phyloP scores from a whole-genome alignment of 1,139 yeast species.

The Barnettozyma hawaiiensis region DNA sequence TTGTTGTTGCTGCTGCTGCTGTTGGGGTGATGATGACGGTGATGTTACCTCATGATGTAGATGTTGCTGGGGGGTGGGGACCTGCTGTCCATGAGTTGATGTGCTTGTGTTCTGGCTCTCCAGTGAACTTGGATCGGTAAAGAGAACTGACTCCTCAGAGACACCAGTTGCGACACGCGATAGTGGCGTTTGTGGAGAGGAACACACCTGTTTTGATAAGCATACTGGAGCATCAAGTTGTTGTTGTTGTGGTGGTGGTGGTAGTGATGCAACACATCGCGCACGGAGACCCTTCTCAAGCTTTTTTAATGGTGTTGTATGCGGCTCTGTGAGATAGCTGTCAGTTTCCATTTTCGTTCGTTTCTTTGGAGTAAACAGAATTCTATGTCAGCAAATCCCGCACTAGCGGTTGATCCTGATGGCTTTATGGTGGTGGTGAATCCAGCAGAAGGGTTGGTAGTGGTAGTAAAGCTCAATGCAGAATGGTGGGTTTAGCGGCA shows the following conservation, averaged over 20 bases:
- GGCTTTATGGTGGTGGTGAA: not conserved
- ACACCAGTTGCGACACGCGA: slow-evolving; percentile 20
- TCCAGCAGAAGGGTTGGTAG: too few species aligned
- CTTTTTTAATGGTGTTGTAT: not conserved
- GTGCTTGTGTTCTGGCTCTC: slow-evolving; percentile 23
- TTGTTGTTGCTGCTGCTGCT: too few species aligned
- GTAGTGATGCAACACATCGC: not conserved
- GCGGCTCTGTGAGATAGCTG: not conserved
- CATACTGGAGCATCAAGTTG: not conserved
- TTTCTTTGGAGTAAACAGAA: too few species aligned
- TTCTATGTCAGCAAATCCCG: too few species aligned
- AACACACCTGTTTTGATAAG: not conserved
- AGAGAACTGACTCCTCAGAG: slow-evolving; percentile 24
- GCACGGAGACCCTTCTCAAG: not conserved
- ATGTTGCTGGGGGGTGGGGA: not conserved
- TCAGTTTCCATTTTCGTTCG: not conserved
- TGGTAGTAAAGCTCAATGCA: not conserved
- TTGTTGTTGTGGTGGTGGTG: too few species aligned
- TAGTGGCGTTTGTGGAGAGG: slow-evolving; percentile 19
- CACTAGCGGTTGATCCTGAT: not conserved
- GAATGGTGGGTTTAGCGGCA: not conserved
- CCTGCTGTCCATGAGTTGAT: slow-evolving; percentile 2
- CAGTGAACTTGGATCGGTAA: slow-evolving; percentile 24
- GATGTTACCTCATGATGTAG: not conserved
- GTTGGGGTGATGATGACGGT: too few species aligned